Base-by-base conservation (phyloP, 2,329 filamentous ascomycete genomes). In the Phialophora macrospora region DNA sequence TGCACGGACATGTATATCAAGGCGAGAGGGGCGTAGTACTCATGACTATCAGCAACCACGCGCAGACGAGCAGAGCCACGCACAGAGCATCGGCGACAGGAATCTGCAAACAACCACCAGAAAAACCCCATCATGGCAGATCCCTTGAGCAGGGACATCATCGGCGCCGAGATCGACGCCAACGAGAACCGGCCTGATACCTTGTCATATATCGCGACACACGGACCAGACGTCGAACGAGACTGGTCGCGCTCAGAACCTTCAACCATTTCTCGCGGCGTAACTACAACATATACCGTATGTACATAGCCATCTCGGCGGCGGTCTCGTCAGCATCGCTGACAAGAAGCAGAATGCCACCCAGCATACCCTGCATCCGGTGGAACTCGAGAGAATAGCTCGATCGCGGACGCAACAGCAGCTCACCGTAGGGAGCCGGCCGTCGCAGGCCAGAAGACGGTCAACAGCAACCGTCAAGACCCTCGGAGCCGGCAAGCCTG, bases 401-500 rank as follows among this genome's bases (percentile, higher is more conserved):
- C 28, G 54, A 34, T 60, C 60, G 34, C 59, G 59, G 56, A 71
- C 68, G 26, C 69, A 71, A 46, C 63, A 69, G 38, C 66, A 66
- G 26, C 78, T 80, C 67, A 78, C 80, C 55, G 76, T 72, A 64
- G 77, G 63, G 14, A 60, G 63, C 38, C 63, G 62, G 8, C 62
- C 72, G 5, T 80, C 78, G 28, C 76, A 80, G 32, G 77, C 76
- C 51, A 62, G 66, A 41, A 58, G 73, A 11, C 73, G 71, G 24
- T 70, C 74, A 4, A 73, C 72, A 26, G 66, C 67, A 30, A 70
- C 73, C n/a, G 63, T 79, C 41, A 77, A 76, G 1, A 73, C 75
- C 17, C 77, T 80, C 63, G 85, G 85, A 4, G 83, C 77, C n/a
- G 83, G 83, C 0, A 87, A 86, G 69, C 79, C 83, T 4, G 84